These are phyloP conservation scores for Coprinopsis marcescibilis DNA, from an alignment of 768 basidiomycete genomes.

Conservation along the genomic window DNA sequence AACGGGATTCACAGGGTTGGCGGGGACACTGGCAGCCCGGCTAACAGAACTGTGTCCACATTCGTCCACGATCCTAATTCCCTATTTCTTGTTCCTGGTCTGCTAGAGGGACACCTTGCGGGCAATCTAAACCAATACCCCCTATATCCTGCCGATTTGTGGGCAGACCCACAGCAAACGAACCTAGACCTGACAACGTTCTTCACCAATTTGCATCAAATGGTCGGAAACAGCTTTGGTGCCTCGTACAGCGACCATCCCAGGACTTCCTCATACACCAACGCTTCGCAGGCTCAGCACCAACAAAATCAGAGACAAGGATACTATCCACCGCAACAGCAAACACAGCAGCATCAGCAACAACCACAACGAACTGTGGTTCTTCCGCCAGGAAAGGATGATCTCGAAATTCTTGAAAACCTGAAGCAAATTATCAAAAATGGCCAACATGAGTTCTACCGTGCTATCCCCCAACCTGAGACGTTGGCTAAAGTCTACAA, in stretches of 20 bases:
- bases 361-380: constrained; percentile 1
- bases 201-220: not conserved
- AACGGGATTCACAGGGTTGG: too few species aligned
- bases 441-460: constrained; percentile 68
- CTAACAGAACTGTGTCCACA: too few species aligned
- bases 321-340: not conserved
- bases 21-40: too few species aligned
- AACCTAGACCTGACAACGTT: too few species aligned
- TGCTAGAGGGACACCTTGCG: too few species aligned
- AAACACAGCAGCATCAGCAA: not conserved
- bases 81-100: too few species aligned
- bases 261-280: not conserved
- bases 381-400: constrained; percentile 44
- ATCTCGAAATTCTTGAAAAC: constrained; percentile 69
- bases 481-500: constrained; percentile 60
- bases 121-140: too few species aligned
- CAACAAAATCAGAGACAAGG: not conserved
- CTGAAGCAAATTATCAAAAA: constrained; percentile 69
- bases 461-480: constrained; percentile 58
- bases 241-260: not conserved
- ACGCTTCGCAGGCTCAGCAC: not conserved
- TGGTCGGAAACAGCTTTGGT: not conserved
- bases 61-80: too few species aligned
- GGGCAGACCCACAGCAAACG: too few species aligned
- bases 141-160: too few species aligned